A percentile compares a stretch with the other conserved stretches of the same genome.
These are phyloP conservation scores for Solanum piurae DNA, from an alignment of 257 asterid species.

Conservation along the genomic window DNA sequence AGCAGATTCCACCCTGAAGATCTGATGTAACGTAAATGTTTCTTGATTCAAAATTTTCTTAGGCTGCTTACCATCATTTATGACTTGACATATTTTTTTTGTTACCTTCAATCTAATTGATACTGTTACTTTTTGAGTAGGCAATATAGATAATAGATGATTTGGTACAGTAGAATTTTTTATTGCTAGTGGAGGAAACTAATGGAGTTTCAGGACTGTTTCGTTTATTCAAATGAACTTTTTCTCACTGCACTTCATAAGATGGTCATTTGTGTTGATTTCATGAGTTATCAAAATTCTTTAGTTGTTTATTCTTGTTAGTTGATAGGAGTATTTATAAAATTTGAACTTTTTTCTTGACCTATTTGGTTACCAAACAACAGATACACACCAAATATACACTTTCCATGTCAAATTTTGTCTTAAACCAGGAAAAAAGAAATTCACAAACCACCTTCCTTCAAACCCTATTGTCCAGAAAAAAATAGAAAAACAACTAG, in stretches of 20 bases:
- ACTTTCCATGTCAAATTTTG: background rate
- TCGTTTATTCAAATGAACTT: background rate
- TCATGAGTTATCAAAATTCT: background rate
- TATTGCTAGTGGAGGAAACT: background rate
- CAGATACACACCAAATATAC: background rate
- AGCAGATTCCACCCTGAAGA: slow-evolving; percentile 28
- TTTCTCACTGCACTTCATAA: background rate
- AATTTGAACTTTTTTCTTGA: background rate
- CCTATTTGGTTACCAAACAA: background rate
- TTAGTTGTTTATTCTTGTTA: background rate
- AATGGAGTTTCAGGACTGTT: background rate
- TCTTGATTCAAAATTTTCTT: slow-evolving; percentile 2
- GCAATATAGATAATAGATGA: background rate
- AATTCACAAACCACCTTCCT: background rate
- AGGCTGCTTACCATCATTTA: background rate
- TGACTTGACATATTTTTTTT: background rate
- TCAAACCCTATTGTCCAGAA: background rate
- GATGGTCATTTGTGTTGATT: background rate
- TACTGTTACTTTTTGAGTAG: background rate
- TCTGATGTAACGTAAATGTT: slow-evolving; percentile 9
- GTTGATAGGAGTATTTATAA: background rate
- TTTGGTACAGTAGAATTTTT: background rate
- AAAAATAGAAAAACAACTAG: background rate
- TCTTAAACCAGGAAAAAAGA: background rate
- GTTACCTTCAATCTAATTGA: background rate